Base-by-base conservation (phyloP, 2,329 filamentous ascomycete species). In the Arthrobotrys musiformis region DNA sequence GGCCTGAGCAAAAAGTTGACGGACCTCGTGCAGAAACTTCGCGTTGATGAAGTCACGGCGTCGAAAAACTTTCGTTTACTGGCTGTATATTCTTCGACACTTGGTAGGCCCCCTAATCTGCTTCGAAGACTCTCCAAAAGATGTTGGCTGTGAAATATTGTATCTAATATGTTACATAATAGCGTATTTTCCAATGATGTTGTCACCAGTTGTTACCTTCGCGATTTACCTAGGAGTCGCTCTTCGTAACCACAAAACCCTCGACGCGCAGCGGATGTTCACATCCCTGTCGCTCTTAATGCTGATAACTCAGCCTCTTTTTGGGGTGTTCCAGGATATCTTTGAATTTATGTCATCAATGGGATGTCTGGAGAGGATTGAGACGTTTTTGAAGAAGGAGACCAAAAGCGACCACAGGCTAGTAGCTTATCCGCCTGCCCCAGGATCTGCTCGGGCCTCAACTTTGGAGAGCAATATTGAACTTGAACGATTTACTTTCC, bases 221-320 rank as follows among this genome's bases (percentile, higher is more conserved):
- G 78, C 68, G 1, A 58, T 78, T 19, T 80, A 78, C 46, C 33
- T 72, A 1, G 60, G 24, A 15, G 24, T 77, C 2, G 69, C 69
- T 1, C 11, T 61, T 26, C 69, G 61, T 1, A 61, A 61, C 17
- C 22, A 62, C 19, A 62, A 48, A n/a, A 67, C 48, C 2, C 58
- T 78, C 13, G 69, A 70, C 26, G 33, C 74, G 3, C 66, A 70
- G 5, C 37, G 73, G 4, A 68, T 83, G 0, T 85, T 84, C 60
- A 85, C 83, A 0, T 82, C 83, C 0, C 69, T 85, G 2, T 84
- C 84, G 5, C 79, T 85, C 1, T 81, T 85, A 19, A 80, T 81
- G 0, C 79, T 85, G 0, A 81, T 83, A 0, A 82, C 82, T 0
- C 81, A 81, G 15, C 84, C 84, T 0, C 79, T 85, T 7, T 78